A percentile compares a stretch with the other conserved stretches of the same genome.
Conservation (phyloP, 257 asterid genomes). For the Voacanga thouarsii region DNA sequence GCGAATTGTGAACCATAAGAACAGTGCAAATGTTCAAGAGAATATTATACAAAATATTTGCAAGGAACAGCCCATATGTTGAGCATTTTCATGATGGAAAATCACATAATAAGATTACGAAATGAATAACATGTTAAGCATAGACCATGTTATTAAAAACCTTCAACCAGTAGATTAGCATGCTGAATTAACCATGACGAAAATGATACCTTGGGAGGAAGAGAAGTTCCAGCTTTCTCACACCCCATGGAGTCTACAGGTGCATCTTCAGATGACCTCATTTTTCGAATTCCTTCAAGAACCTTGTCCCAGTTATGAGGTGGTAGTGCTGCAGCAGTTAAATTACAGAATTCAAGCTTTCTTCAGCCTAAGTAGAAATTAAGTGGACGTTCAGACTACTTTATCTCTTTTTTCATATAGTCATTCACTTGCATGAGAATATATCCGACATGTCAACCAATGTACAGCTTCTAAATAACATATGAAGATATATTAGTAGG, state of each 20-base stretch:
- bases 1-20: not conserved
- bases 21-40: not conserved
- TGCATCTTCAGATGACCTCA: slow-evolving; percentile 92
- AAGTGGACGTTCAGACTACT: not conserved
- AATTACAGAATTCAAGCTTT: slow-evolving; percentile 8
- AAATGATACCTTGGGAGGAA: slow-evolving; percentile 74
- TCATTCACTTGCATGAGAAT: not conserved
- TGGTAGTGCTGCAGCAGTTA: slow-evolving; percentile 36
- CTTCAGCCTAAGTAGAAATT: slow-evolving; percentile 1
- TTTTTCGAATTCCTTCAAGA: slow-evolving; percentile 71
- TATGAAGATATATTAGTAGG: not conserved
- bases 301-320: slow-evolving; percentile 81
- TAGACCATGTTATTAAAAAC: not conserved
- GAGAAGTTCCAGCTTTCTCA: slow-evolving; percentile 91
- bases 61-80: not conserved
- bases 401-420: not conserved
- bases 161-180: not conserved
- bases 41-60: not conserved
- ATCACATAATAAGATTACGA: not conserved
- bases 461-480: not conserved
- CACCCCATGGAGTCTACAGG: slow-evolving; percentile 99
- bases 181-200: not conserved
- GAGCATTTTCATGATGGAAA: not conserved
- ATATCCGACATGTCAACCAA: not conserved
- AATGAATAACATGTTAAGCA: not conserved